Evolutionary conservation across 139 green algal species (phyloP).

Genomic region (Volvox africanus): DNA sequence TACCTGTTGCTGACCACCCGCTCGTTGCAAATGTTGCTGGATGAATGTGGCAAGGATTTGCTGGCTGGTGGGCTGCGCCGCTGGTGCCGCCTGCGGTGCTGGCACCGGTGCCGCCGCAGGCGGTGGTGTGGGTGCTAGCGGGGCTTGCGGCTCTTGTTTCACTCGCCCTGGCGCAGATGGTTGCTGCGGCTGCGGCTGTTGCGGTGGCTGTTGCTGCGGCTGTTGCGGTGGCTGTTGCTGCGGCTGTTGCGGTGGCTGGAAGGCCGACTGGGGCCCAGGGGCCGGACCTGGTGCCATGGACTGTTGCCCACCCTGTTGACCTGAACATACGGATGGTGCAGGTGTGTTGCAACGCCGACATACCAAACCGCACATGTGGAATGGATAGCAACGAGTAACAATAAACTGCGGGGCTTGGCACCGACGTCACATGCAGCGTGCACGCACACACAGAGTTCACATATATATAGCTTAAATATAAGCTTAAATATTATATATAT

Average conservation of each 20-base stretch:
- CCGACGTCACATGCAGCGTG: too few species aligned
- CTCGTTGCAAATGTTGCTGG: neutral
- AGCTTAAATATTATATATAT: too few species aligned
- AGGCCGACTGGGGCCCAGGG: neutral
- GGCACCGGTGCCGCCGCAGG: neutral
- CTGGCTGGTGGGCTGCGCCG: neutral
- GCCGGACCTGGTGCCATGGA: neutral
- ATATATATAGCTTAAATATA: too few species aligned
- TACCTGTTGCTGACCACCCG: neutral
- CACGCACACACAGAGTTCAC: too few species aligned
- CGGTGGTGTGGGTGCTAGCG: neutral
- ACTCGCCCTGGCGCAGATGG: neutral
- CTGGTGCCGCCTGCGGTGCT: neutral
- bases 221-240: neutral
- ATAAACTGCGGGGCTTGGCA: too few species aligned
- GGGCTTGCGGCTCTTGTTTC: slow-evolving; percentile 3
- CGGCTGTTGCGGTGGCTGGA: neutral
- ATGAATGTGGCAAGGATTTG: too few species aligned
- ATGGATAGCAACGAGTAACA: too few species aligned
- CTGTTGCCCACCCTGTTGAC: neutral
- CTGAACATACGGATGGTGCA: neutral
- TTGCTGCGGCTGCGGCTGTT: slow-evolving; percentile 6
- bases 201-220: neutral
- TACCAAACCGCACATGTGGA: too few species aligned
- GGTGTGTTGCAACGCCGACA: too few species aligned